Evolutionary conservation across 148 eudicot species (phyloP).

Genomic region (Oxyria digyna): DNA sequence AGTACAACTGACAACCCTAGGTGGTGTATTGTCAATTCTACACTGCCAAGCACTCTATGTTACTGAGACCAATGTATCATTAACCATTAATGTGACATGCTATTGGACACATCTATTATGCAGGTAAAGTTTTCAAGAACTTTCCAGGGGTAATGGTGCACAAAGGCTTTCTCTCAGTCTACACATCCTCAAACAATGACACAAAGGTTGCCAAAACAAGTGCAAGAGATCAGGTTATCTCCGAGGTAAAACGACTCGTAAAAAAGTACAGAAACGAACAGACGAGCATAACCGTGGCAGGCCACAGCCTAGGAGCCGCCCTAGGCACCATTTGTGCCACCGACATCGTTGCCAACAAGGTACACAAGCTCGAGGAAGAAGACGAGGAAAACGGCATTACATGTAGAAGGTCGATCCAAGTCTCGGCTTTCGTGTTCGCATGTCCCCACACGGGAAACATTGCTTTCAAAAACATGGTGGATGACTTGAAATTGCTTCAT

Average conservation of each 20-base stretch:
- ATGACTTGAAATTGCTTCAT: neutral
- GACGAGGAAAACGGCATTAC: neutral
- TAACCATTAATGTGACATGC: too few relatives aligned
- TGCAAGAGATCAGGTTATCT: slow-evolving; percentile 11
- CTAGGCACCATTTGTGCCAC: slow-evolving; percentile 44
- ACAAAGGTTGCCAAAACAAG: slow-evolving; percentile 13
- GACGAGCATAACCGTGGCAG: slow-evolving; percentile 46
- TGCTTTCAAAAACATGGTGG: neutral
- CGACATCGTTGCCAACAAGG: slow-evolving; percentile 12
- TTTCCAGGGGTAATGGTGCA: slow-evolving; percentile 17
- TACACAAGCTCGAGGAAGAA: slow-evolving; percentile 8
- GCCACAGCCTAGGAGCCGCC: slow-evolving; percentile 61
- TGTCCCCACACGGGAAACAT: slow-evolving; percentile 25
- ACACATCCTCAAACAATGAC: slow-evolving; percentile 18
- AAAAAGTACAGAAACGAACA: slow-evolving; percentile 47
- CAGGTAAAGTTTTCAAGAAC: slow-evolving; percentile 10
- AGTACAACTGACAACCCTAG: too few relatives aligned
- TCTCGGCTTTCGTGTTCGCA: slow-evolving; percentile 25
- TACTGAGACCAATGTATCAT: too few relatives aligned
- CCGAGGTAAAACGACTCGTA: slow-evolving; percentile 17
- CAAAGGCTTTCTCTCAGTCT: slow-evolving; percentile 23
- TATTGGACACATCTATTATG: too few relatives aligned
- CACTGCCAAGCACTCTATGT: too few relatives aligned
- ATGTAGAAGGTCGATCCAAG: slow-evolving; percentile 12
- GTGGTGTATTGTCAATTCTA: too few relatives aligned